A percentile compares a stretch with the other conserved stretches of the same genome.
These are phyloP conservation scores for Solanum etuberosum DNA, from an alignment of 257 asterid species.

Conservation along the genomic window DNA sequence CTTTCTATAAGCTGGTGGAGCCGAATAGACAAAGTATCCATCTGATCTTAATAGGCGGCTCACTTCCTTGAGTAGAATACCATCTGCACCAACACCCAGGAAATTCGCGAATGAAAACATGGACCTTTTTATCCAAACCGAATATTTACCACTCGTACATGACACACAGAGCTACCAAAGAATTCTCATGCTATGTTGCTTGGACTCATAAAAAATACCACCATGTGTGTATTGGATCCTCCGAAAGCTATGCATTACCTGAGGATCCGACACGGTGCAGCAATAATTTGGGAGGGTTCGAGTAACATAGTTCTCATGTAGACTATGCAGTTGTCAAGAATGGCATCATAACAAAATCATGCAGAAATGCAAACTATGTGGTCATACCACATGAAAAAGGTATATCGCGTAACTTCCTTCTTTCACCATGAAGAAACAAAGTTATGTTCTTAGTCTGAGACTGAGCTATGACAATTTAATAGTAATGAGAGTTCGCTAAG, in stretches of 20 bases:
- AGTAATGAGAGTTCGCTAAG: neutral
- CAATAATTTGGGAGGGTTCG: neutral
- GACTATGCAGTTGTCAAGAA: neutral
- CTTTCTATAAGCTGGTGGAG: constrained; percentile 92
- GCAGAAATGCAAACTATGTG: neutral
- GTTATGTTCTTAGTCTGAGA: neutral
- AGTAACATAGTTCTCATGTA: neutral
- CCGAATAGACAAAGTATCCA: constrained; percentile 88
- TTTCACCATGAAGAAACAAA: neutral
- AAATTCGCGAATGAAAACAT: neutral
- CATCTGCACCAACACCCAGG: constrained; percentile 44
- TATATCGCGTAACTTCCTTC: neutral
- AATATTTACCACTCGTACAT: neutral
- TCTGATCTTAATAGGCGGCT: constrained; percentile 63
- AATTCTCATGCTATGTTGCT: neutral
- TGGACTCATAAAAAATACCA: neutral
- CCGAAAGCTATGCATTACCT: neutral
- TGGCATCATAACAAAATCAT: neutral
- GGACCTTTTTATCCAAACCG: neutral
- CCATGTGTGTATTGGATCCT: neutral
- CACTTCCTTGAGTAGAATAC: constrained; percentile 74
- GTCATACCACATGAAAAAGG: neutral
- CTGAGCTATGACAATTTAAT: neutral
- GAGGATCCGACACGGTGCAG: neutral
- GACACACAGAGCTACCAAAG: neutral